Evolutionary conservation across 371 early-diverging fungal species (phyloP), one percentile per base, ranked within the genome.

Genomic region (Mortierella sp.): DNA sequence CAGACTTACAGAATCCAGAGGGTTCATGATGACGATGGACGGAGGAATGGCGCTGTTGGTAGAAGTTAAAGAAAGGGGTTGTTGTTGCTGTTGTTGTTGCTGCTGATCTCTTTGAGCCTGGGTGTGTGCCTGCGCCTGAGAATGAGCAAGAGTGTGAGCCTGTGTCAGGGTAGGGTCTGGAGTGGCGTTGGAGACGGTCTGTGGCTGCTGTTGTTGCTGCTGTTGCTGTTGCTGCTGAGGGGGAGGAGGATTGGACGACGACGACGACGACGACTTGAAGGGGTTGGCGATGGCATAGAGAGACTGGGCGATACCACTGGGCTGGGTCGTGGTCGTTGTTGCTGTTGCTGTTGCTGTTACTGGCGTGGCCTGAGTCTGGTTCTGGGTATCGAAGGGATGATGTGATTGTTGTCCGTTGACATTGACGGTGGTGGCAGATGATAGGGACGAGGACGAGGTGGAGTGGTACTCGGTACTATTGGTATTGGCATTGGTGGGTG

Each of bases 341-440:
- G 65, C 50, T 71, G 65, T 22, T 45, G 44, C 45, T 55, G 61
- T 37, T 44, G 47, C 5, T 39, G 44, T 34, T 47, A 19, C 44
- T 48, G 64, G 19, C 39, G 48, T 66, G 52, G 67, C n/a, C n/a
- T 64, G 64, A 14, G 31, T 22, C 39, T 71, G 64, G 45, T 31
- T 58, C 24, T 55, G 64, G 55, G 70, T 40, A 39, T 40, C 55
- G 58, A 44, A 39, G 43, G 44, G 24, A 40, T 44, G 58, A 9
- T 50, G 41, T 55, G 63, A 44, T 63, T 74, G 63, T 48, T 64
- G 41, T 47, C 43, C 52, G 67, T 55, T 50, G 24, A 4, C 50
- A 50, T 39, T 39, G 50, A 5, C 31, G 50, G 39, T 26, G 1
- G 40, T 9, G 45, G 45, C 44, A 10, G 63, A 29, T 41, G 61